Base-by-base conservation (phyloP, 257 asterid species). In the Nicotiana tomentosiformis region DNA sequence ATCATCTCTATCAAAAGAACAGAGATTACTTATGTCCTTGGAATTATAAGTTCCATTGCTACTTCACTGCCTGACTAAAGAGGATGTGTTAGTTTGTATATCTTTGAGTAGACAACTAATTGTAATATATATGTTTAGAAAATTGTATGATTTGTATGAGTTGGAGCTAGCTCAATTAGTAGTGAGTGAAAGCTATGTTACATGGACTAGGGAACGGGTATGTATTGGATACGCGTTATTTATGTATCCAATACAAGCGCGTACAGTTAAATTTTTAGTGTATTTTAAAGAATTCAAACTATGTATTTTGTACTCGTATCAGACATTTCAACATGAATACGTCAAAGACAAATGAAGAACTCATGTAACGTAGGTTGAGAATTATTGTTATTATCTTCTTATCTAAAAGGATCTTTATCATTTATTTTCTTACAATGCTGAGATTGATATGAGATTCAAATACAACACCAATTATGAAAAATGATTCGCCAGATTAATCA, bases 21-120 rank as follows among this genome's bases (percentile, higher is more conserved):
- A 85, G 84, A 88, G 78, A 82, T 79, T 91, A 82, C 93, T 95
- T 57, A 93, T 95, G 98, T 88, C 92, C 72, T 89, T 88, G 88
- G 91, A 91, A 80, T 82, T 93, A 83, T 93, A 81, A 89, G 74
- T 46, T 79, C 67, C 58, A 77, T 29, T 35, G 30, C 65, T 43
- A 66, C 53, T 66, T 32, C 70, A 66, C 66, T 72, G 74, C 77
- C 53, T 61, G 57, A 81, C 78, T 46, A 60, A 64, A 62, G 78
- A 49, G 68, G 62, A 74, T 74, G 16, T 74, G 8, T 14, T 51
- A 15, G 62, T 15, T 51, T 74, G 80, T 74, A 74, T 39, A 83
- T 88, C 81, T 14, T 49, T 46, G 80, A 8, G 62, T 84, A 83
- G 66, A 26, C 43, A 81, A 53, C 23, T 67, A 82, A 46, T 69